Percentiles rank a stretch among this genome's conserved stretches.
Evolutionary conservation across 1,284 basidiomycete genomes (phyloP).

Genomic region (Papiliotrema fonsecae): DNA sequence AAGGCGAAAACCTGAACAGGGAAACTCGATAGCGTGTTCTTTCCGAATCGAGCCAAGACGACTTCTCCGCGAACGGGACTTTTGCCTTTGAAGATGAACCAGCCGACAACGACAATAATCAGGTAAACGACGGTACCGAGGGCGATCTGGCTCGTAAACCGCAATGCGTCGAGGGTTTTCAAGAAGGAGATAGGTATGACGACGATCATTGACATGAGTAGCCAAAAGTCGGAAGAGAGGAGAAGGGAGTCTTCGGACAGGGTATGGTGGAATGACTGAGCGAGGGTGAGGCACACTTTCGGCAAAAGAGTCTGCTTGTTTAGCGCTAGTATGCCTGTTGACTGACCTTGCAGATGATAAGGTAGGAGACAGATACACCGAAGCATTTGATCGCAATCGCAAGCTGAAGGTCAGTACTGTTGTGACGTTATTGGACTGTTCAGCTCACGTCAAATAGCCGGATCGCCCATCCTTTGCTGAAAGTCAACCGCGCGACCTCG

Average conservation of each 20-base stretch:
- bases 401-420: constrained; percentile 70
- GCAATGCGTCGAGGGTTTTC: constrained; percentile 63
- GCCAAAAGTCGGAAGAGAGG: constrained; percentile 75
- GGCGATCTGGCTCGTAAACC: constrained; percentile 50
- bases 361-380: constrained; percentile 91
- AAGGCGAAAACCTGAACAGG: constrained; percentile 95
- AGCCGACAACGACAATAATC: constrained; percentile 58
- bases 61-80: constrained; percentile 39
- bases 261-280: constrained; percentile 60
- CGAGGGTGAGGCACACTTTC: constrained; percentile 80
- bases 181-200: constrained; percentile 86
- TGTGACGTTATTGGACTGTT: constrained; percentile 4
- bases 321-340: neutral
- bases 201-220: constrained; percentile 72
- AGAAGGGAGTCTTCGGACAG: constrained; percentile 57
- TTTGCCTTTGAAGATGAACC: constrained; percentile 45
- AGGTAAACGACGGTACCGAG: constrained; percentile 54
- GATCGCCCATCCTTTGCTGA: constrained; percentile 51
- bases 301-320: constrained; percentile 64
- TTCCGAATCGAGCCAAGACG: constrained; percentile 35
- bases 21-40: constrained; percentile 59
- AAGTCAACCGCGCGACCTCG: constrained; percentile 76
- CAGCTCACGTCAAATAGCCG: constrained; percentile 42
- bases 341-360: constrained; percentile 83
- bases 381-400: constrained; percentile 97